phyloP scores from a whole-genome alignment of 495 filamentous ascomycete genomes.

The Penicillium arizonense region DNA sequence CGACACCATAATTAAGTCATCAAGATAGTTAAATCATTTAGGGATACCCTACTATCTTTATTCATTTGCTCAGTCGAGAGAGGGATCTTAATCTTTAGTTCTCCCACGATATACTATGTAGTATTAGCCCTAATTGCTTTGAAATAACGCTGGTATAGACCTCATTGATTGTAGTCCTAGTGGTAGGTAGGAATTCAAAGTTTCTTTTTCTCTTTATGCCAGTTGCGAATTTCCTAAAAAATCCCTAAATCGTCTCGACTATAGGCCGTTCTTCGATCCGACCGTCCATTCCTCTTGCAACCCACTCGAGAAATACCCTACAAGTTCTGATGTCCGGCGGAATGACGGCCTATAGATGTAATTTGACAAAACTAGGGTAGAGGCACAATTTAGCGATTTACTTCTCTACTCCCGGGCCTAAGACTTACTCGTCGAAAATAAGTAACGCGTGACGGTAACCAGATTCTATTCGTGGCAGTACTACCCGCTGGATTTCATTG shows the following conservation, averaged over 20 bases:
- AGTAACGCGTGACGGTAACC: neutral
- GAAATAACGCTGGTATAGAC: neutral
- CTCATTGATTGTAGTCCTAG: neutral
- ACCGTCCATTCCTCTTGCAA: neutral
- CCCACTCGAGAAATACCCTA: neutral
- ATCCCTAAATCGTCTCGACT: neutral
- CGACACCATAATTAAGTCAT: slow-evolving; percentile 11
- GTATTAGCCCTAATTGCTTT: neutral
- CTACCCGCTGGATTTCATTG: neutral
- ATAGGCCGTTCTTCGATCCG: slow-evolving; percentile 4
- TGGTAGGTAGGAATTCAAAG: slow-evolving; percentile 17
- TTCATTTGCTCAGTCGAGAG: slow-evolving; percentile 5
- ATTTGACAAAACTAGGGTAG: neutral
- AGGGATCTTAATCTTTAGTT: neutral
- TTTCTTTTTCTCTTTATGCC: neutral
- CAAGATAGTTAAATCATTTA: slow-evolving; percentile 12
- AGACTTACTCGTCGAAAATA: neutral
- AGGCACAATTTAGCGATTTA: neutral
- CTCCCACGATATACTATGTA: slow-evolving; percentile 1
- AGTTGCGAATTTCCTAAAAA: neutral
- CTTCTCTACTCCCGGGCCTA: neutral
- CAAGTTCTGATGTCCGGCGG: neutral
- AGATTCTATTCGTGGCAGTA: neutral
- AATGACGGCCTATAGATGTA: neutral
- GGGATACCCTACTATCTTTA: slow-evolving; percentile 7